These are phyloP conservation scores for Melaleuca alternifolia DNA, from an alignment of 345 rosid species.

Conservation along the genomic window DNA sequence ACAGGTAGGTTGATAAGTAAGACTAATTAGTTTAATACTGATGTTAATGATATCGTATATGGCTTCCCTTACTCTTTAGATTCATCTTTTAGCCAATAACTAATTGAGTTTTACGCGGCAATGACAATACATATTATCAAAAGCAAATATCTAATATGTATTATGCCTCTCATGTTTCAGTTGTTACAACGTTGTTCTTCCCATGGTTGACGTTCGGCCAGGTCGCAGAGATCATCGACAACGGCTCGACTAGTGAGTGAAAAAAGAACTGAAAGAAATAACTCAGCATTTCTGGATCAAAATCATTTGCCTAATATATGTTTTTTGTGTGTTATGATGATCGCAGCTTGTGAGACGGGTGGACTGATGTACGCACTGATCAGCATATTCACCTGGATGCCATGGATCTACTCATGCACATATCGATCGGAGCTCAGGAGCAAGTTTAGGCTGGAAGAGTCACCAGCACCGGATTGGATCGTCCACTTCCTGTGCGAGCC, in stretches of 20 bases:
- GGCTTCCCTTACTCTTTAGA: background rate
- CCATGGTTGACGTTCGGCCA: constrained; percentile 52
- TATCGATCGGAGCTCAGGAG: constrained; percentile 51
- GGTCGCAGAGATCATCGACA: constrained; percentile 51
- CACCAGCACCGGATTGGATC: constrained; percentile 58
- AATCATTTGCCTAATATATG: background rate
- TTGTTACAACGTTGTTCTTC: constrained; percentile 32
- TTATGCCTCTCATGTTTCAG: constrained; percentile 13
- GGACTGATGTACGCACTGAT: constrained; percentile 37
- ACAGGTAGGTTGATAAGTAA: background rate
- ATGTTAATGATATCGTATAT: background rate
- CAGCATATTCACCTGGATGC: constrained; percentile 15
- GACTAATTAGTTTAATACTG: background rate
- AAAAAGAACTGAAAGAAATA: background rate
- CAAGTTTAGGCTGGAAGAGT: constrained; percentile 46
- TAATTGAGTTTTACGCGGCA: background rate
- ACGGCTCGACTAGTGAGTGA: constrained; percentile 34
- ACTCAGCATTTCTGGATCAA: background rate
- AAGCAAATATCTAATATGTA: background rate
- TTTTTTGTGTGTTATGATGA: background rate
- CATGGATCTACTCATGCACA: constrained; percentile 53
- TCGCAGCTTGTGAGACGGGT: constrained; percentile 38
- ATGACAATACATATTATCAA: background rate
- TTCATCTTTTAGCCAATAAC: background rate
- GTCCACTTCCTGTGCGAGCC: constrained; percentile 48